Conservation (phyloP, 768 basidiomycete species). For the Hydnomerulius pinastri region DNA sequence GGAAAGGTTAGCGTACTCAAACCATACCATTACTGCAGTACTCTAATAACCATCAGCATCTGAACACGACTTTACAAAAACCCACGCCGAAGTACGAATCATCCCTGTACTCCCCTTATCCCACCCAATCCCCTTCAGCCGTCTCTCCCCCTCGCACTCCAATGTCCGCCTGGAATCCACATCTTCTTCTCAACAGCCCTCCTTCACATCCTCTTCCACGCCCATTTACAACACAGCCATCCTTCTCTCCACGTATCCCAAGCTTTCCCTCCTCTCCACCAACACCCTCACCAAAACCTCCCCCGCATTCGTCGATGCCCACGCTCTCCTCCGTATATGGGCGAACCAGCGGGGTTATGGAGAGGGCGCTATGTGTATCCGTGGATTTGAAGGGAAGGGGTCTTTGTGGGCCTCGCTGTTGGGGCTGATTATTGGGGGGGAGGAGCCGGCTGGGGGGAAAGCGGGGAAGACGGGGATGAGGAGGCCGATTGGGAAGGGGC, state of each 20-base stretch:
- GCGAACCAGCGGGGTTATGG: constrained; percentile 83
- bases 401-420: constrained; percentile 70
- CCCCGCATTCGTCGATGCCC: constrained; percentile 70
- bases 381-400: constrained; percentile 71
- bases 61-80: constrained; percentile 64
- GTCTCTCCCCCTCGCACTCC: constrained; percentile 73
- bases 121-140: constrained; percentile 65
- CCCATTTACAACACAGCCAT: constrained; percentile 82
- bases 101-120: constrained; percentile 63
- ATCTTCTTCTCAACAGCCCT: constrained; percentile 11
- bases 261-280: constrained; percentile 41
- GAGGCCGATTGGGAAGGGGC: constrained; percentile 70
- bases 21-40: constrained; percentile 22
- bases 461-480: constrained; percentile 36
- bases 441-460: constrained; percentile 45
- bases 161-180: constrained; percentile 55
- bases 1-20: constrained; percentile 45
- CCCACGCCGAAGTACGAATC: constrained; percentile 72
- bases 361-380: constrained; percentile 56
- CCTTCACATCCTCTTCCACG: constrained; percentile 47
- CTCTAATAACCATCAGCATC: constrained; percentile 40
- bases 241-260: constrained; percentile 44
- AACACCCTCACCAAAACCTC: constrained; percentile 51
- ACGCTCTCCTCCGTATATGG: constrained; percentile 86
- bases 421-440: constrained; percentile 64